These are phyloP conservation scores for Penicillium coffeae DNA, from an alignment of 495 filamentous ascomycete genomes.

Conservation along the genomic window DNA sequence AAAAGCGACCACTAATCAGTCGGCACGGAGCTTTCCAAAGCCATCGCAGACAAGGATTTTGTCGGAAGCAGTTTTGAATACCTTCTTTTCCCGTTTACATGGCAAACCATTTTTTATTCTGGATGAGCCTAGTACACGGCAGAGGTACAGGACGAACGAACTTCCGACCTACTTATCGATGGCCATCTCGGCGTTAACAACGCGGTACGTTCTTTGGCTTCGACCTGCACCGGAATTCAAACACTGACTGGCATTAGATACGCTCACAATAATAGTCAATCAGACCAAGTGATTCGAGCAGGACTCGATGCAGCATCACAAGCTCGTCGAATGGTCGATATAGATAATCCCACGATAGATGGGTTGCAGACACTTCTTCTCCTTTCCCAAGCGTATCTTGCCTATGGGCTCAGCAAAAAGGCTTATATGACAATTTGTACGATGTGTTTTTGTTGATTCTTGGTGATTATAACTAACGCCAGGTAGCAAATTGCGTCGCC, in stretches of 20 bases:
- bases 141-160: constrained; percentile 62
- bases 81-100: constrained; percentile 72
- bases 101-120: constrained; percentile 75
- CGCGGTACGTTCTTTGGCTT: constrained; percentile 46
- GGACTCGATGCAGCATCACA: constrained; percentile 66
- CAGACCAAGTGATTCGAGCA: constrained; percentile 52
- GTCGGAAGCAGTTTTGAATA: constrained; percentile 63
- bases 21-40: constrained; percentile 10
- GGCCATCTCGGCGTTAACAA: constrained; percentile 70
- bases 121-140: constrained; percentile 66
- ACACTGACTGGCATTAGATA: constrained; percentile 44
- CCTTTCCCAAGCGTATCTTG: constrained; percentile 70
- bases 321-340: constrained; percentile 65
- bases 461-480: not conserved
- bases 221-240: not conserved
- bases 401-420: constrained; percentile 75
- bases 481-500: constrained; percentile 66
- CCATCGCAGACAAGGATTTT: constrained; percentile 35
- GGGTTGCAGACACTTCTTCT: constrained; percentile 69
- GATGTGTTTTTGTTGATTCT: constrained; percentile 13
- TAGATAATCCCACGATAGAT: constrained; percentile 75
- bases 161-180: constrained; percentile 59
- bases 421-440: constrained; percentile 80
- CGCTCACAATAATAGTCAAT: constrained; percentile 55
- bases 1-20: constrained; percentile 2